These are phyloP conservation scores for Grammothele lineata DNA, from an alignment of 768 basidiomycete genomes.

Conservation along the genomic window DNA sequence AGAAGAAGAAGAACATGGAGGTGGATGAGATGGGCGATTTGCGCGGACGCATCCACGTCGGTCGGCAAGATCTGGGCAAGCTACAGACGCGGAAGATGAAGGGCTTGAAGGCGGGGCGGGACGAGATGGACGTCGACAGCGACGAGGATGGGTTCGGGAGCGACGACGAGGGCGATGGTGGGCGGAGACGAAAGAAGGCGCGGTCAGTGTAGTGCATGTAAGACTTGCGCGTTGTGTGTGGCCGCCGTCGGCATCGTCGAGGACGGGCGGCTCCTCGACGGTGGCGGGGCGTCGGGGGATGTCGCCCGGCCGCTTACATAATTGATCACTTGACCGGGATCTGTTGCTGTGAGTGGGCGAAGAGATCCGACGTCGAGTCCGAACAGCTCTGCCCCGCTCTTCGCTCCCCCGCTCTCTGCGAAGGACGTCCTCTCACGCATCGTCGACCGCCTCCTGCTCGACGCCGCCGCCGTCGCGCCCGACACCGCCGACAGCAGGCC, in stretches of 20 bases:
- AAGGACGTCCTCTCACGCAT: not conserved
- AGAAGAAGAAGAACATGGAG: constrained; percentile 91
- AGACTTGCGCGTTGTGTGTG: too few relatives aligned
- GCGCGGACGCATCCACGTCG: constrained; percentile 86
- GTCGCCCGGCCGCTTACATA: too few relatives aligned
- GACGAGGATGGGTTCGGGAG: constrained; percentile 8
- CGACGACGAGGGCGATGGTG: constrained; percentile 18
- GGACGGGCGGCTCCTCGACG: too few relatives aligned
- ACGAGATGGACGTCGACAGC: constrained; percentile 14
- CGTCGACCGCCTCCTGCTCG: not conserved
- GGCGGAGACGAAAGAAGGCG: constrained; percentile 16
- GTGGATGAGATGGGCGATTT: constrained; percentile 98
- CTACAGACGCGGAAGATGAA: constrained; percentile 97
- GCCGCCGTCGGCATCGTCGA: too few relatives aligned
- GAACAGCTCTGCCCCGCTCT: not conserved
- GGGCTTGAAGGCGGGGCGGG: constrained; percentile 57
- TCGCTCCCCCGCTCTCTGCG: not conserved
- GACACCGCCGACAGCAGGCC: too few relatives aligned
- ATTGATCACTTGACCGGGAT: too few relatives aligned
- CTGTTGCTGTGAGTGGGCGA: too few relatives aligned
- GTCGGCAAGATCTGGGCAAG: constrained; percentile 80
- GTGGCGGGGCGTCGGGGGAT: too few relatives aligned
- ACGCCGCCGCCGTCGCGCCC: too few relatives aligned
- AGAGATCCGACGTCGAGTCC: not conserved
- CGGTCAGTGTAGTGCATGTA: constrained; percentile 4